These are phyloP conservation scores for Solanum gandarillasii DNA, from an alignment of 257 asterid species.

Conservation along the genomic window DNA sequence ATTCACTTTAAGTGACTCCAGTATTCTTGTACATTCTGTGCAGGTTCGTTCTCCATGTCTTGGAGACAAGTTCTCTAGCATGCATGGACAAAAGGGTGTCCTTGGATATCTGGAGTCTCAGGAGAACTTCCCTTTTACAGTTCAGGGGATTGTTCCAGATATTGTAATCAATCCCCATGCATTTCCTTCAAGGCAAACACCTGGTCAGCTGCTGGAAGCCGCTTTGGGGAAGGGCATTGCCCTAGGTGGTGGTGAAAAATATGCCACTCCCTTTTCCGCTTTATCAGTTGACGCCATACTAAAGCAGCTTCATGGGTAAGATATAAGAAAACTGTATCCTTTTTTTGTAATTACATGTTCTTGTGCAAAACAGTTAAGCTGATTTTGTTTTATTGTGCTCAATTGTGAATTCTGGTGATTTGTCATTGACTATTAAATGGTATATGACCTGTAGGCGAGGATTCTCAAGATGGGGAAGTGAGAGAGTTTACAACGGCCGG, in stretches of 20 bases:
- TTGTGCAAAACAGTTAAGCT: background rate
- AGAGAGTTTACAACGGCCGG: conserved; percentile 71
- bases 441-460: conserved; percentile 45
- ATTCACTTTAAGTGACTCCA: background rate
- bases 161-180: conserved; percentile 95
- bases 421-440: background rate
- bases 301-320: conserved; percentile 79
- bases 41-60: conserved; percentile 94
- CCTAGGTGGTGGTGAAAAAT: conserved; percentile 55
- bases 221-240: conserved; percentile 92
- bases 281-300: conserved; percentile 60
- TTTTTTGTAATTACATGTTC: background rate
- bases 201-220: conserved; percentile 88
- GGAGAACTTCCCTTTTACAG: conserved; percentile 84
- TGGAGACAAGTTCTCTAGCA: conserved; percentile 94
- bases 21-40: background rate
- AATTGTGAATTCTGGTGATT: background rate
- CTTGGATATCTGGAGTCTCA: conserved; percentile 83
- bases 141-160: conserved; percentile 88
- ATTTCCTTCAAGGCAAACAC: conserved; percentile 94
- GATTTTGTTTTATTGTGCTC: background rate
- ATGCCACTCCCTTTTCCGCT: conserved; percentile 89
- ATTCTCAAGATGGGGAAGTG: conserved; percentile 78
- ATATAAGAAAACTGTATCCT: background rate
- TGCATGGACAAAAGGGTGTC: conserved; percentile 99